Percentiles rank a stretch among this genome's conserved stretches.
phyloP scores from a whole-genome alignment of 441 rosid species.

The Populus tomentosa region DNA sequence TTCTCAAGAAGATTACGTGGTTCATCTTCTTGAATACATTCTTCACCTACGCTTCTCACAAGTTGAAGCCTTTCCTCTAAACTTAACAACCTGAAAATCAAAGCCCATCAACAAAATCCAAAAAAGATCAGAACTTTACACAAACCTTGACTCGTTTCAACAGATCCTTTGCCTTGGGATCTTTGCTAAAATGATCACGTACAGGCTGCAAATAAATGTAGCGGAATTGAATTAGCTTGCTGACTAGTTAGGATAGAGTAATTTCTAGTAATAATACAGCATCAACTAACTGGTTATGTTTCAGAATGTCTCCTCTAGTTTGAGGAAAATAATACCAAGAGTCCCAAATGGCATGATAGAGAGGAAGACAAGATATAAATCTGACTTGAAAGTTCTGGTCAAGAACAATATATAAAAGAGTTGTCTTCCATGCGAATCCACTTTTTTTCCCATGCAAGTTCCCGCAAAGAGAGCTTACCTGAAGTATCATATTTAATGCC shows the following conservation, averaged over 20 bases:
- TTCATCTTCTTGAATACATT: too few relatives aligned
- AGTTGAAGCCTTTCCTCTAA: too few relatives aligned
- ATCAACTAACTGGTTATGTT: neutral
- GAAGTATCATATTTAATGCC: constrained; percentile 65
- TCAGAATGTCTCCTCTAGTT: neutral
- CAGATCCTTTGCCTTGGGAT: constrained; percentile 64
- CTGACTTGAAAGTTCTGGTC: neutral
- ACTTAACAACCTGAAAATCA: too few relatives aligned
- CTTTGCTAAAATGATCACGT: constrained; percentile 63
- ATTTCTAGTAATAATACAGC: neutral
- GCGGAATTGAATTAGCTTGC: neutral
- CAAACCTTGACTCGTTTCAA: constrained; percentile 69
- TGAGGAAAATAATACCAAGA: too few relatives aligned
- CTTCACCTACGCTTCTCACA: too few relatives aligned
- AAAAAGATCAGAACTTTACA: constrained; percentile 2
- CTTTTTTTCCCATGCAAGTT: neutral
- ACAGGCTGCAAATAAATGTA: constrained; percentile 52
- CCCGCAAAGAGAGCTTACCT: constrained; percentile 35
- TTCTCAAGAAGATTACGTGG: too few relatives aligned
- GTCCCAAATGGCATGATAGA: neutral
- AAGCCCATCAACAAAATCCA: too few relatives aligned
- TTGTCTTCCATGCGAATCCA: neutral
- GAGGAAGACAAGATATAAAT: neutral
- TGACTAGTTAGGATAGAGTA: neutral
- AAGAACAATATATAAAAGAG: neutral